These are phyloP conservation scores for Penicilliopsis zonata DNA, from an alignment of 495 filamentous ascomycete genomes.

Conservation along the genomic window DNA sequence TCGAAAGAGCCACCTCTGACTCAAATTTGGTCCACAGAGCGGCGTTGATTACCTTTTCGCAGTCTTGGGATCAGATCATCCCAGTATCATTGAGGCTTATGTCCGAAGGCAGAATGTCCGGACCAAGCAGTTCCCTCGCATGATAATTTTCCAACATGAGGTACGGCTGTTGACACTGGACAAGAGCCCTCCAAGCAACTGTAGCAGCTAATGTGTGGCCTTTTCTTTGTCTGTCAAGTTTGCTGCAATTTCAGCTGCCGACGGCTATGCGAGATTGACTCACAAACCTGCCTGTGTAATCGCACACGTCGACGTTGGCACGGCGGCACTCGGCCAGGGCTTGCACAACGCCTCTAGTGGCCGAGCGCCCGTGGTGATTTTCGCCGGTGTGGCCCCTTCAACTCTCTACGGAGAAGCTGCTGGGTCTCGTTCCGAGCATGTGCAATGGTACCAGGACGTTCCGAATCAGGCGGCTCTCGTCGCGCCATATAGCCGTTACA, in stretches of 20 bases:
- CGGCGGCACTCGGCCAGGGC: slow-evolving; percentile 13
- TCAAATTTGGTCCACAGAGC: too few species aligned
- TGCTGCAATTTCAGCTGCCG: slow-evolving; percentile 15
- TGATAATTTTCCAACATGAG: slow-evolving; percentile 18
- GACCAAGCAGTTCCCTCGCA: slow-evolving; percentile 11
- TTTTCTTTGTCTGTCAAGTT: slow-evolving; percentile 11
- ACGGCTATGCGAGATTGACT: slow-evolving; percentile 15
- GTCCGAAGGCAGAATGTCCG: slow-evolving; percentile 10
- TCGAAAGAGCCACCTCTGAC: too few species aligned
- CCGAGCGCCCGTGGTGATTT: slow-evolving; percentile 15
- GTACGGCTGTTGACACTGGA: slow-evolving; percentile 5
- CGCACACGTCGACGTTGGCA: slow-evolving; percentile 19
- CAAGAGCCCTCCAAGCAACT: not conserved
- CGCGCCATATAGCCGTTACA: slow-evolving; percentile 13
- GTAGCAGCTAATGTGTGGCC: not conserved
- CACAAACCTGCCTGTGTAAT: slow-evolving; percentile 12
- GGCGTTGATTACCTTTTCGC: slow-evolving; percentile 12
- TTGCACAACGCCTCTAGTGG: slow-evolving; percentile 17
- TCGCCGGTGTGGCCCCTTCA: slow-evolving; percentile 13
- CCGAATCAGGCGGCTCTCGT: slow-evolving; percentile 13
- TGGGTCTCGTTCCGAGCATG: slow-evolving; percentile 15
- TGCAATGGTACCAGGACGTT: slow-evolving; percentile 18
- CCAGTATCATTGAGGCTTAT: slow-evolving; percentile 15
- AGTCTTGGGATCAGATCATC: slow-evolving; percentile 13
- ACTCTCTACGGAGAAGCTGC: slow-evolving; percentile 12